phyloP scores from a whole-genome alignment of 129 eudicot species.

The Helianthus tuberosus region DNA sequence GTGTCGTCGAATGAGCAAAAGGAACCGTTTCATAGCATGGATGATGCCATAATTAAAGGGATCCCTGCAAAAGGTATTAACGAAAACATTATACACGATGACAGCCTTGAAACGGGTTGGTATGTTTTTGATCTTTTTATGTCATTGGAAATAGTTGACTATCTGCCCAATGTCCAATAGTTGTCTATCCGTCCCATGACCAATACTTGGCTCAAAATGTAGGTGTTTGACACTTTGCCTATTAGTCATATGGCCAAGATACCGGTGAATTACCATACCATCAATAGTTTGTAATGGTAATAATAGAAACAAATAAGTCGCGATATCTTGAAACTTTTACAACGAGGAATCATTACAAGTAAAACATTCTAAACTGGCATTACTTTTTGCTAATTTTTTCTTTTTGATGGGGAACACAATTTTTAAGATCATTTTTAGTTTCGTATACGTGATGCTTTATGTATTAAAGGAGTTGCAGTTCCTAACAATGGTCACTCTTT shows the following conservation, averaged over 20 bases:
- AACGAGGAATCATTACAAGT: neutral
- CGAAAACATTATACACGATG: constrained; percentile 36
- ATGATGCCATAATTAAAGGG: constrained; percentile 17
- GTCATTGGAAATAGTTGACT: neutral
- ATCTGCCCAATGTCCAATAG: neutral
- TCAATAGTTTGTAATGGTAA: neutral
- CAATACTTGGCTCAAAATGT: too few species aligned
- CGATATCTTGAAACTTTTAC: neutral
- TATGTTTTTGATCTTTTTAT: neutral
- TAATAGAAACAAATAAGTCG: neutral
- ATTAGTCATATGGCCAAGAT: neutral
- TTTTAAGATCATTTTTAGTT: neutral
- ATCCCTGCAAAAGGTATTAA: constrained; percentile 21
- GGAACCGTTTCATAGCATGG: constrained; percentile 43
- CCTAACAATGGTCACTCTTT: neutral
- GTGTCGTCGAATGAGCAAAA: constrained; percentile 41
- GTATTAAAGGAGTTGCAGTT: neutral
- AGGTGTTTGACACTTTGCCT: neutral
- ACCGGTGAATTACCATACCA: neutral
- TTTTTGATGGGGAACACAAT: neutral
- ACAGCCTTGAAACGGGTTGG: too few species aligned
- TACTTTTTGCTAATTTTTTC: neutral
- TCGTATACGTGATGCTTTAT: neutral
- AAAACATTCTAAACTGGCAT: neutral
- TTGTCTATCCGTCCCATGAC: neutral